Evolutionary conservation across 163 green algal species (phyloP), one percentile per base, ranked within the genome.

Genomic region (Chlorella variabilis): DNA sequence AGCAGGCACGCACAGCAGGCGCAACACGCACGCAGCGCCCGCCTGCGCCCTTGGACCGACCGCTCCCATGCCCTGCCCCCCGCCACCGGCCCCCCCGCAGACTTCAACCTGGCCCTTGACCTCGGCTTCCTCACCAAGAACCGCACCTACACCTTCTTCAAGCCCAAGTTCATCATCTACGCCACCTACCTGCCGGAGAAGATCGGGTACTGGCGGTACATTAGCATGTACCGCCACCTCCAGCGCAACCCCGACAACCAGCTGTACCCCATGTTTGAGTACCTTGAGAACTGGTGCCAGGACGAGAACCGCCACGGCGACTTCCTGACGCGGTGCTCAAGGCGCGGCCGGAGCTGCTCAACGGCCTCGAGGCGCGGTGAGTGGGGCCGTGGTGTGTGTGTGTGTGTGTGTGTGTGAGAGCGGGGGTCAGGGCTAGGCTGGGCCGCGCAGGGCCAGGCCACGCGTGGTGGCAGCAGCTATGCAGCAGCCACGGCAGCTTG

Each of bases 201-300:
- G 92, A 99, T 99, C 75, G 97, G 97, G 36, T 99, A 99, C 96
- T 99, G 96, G 97, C 90, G 97, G 59, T 99, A 99, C 93, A 99
- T 99, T 90, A 94, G 88, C 84, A 99, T 99, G 91, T 99, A 98
- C 91, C 87, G 78, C 51, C 51, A 62, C 51, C 65, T 83, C 65
- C 4, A 99, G 93, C 86, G 92, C 81, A 98, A 98, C 90, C 97
- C 97, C 20, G 94, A 98, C 82, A 94, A 93, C 90, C 94, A 98
- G 94, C 87, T 98, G 75, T 99, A 99, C 91, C 96, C 96, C 8
- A 92, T 99, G 71, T 99, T 99, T 81, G 91, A 98, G 87, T 98
- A 99, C 91, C 99, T 99, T 86, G 96, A 99, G 94, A 98, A 98
- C 93, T 99, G 97, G 97, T 99, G 97, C 92, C 96, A 77, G 88